phyloP scores from a whole-genome alignment of 1,139 yeast species.

The Kodamaea anthophila region DNA sequence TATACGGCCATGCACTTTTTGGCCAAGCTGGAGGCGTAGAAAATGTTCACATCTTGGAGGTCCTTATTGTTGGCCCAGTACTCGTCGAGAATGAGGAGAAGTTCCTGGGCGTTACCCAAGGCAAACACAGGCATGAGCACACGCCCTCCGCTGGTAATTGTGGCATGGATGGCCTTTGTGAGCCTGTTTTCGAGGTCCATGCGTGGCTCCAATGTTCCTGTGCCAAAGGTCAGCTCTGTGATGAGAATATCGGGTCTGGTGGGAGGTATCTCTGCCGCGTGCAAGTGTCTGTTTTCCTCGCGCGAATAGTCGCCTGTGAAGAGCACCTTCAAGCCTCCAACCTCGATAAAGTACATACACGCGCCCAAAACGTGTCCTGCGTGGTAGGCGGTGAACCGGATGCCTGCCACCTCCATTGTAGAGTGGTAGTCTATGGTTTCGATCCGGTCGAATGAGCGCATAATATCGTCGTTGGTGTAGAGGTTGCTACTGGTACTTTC shows the following conservation, averaged over 20 bases:
- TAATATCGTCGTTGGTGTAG: slow-evolving; percentile 86
- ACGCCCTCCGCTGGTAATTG: slow-evolving; percentile 84
- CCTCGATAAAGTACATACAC: slow-evolving; percentile 93
- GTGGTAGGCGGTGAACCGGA: slow-evolving; percentile 93
- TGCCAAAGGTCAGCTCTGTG: slow-evolving; percentile 95
- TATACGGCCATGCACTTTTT: slow-evolving; percentile 96
- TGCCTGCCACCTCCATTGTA: slow-evolving; percentile 88
- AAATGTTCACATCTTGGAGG: slow-evolving; percentile 73
- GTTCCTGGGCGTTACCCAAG: slow-evolving; percentile 92
- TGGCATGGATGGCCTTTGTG: slow-evolving; percentile 77
- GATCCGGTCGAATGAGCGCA: slow-evolving; percentile 79
- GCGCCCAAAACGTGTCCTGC: slow-evolving; percentile 99
- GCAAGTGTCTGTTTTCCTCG: slow-evolving; percentile 91
- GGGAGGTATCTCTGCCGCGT: slow-evolving; percentile 93
- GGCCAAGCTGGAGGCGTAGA: slow-evolving; percentile 89
- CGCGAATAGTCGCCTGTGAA: slow-evolving; percentile 97
- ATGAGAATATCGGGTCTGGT: slow-evolving; percentile 82
- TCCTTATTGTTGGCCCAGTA: slow-evolving; percentile 88
- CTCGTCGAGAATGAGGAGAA: slow-evolving; percentile 82
- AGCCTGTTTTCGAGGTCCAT: slow-evolving; percentile 75
- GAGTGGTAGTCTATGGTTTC: slow-evolving; percentile 96
- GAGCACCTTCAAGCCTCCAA: slow-evolving; percentile 82
- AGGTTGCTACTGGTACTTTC: slow-evolving; percentile 40
- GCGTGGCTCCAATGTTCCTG: slow-evolving; percentile 94
- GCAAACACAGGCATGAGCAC: slow-evolving; percentile 94